phyloP scores from a whole-genome alignment of 139 green algal genomes.

The Spirogloea muscicola region DNA sequence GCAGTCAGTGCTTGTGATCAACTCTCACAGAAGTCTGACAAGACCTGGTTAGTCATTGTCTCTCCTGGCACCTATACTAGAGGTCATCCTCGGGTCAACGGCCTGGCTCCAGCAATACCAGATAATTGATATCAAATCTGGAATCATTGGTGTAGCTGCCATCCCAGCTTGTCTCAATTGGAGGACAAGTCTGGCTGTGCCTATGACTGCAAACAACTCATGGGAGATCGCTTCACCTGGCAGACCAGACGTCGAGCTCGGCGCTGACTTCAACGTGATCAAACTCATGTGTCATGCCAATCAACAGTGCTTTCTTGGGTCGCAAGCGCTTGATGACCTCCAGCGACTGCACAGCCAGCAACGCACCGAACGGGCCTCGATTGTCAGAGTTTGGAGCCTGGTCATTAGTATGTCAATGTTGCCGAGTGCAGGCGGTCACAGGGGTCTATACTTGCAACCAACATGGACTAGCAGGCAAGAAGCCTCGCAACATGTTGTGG shows the following conservation, averaged over 20 bases:
- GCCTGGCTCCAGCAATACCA: no score
- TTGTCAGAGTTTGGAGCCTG: no score
- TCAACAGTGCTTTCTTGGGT: slow-evolving; percentile 12
- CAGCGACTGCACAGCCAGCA: slow-evolving; percentile 26
- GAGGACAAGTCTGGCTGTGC: neutral
- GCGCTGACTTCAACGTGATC: slow-evolving; percentile 16
- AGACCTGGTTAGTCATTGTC: no score
- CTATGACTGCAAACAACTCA: no score
- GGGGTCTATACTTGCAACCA: neutral
- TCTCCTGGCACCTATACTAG: no score
- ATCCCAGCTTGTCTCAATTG: neutral
- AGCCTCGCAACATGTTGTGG: neutral
- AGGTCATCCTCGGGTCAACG: no score
- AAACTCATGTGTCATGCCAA: slow-evolving; percentile 46
- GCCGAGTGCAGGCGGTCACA: neutral
- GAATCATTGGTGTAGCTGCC: neutral
- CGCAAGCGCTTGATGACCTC: slow-evolving; percentile 26
- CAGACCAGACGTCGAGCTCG: slow-evolving; percentile 17
- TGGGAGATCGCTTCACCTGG: no score
- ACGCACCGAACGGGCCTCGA: no score
- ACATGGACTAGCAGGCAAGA: neutral
- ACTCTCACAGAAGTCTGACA: neutral
- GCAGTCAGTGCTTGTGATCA: neutral
- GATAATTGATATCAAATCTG: neutral
- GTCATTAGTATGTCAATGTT: neutral